Percentiles rank a stretch among this genome's conserved stretches.
Evolutionary conservation across 2,329 filamentous ascomycete species (phyloP).

Genomic region (Arthrocladium fulminans): DNA sequence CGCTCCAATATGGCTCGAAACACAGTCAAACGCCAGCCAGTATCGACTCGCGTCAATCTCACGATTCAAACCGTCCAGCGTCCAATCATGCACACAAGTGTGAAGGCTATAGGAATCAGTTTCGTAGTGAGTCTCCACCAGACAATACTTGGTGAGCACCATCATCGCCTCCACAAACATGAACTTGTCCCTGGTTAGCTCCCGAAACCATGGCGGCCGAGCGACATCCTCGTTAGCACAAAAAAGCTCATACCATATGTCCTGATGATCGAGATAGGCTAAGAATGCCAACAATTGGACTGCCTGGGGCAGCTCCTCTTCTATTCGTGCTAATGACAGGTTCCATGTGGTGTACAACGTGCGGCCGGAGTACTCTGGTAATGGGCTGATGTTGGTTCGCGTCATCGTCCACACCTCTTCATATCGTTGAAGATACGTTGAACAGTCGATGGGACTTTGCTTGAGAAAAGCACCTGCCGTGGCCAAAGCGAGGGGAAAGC

Average conservation of each 20-base stretch:
- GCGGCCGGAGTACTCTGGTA: slow-evolving; percentile 12
- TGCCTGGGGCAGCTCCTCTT: slow-evolving; percentile 13
- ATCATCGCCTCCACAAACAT: slow-evolving; percentile 10
- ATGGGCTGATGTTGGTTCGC: neutral
- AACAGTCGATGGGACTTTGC: slow-evolving; percentile 29
- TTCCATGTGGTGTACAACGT: slow-evolving; percentile 20
- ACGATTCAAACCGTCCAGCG: slow-evolving; percentile 11
- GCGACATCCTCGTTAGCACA: slow-evolving; percentile 18
- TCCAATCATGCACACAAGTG: slow-evolving; percentile 17
- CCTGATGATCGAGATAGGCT: slow-evolving; percentile 36
- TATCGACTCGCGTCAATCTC: slow-evolving; percentile 2
- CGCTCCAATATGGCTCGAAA: neutral
- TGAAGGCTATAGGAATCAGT: slow-evolving; percentile 12
- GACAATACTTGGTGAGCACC: slow-evolving; percentile 10
- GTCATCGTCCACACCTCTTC: neutral
- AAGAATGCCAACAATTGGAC: slow-evolving; percentile 35
- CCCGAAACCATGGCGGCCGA: neutral
- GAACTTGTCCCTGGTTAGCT: neutral
- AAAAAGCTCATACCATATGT: slow-evolving; percentile 39
- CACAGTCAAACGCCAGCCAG: slow-evolving; percentile 14
- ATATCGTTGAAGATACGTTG: slow-evolving; percentile 36
- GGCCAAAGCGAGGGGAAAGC: slow-evolving; percentile 40
- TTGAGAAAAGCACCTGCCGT: slow-evolving; percentile 39
- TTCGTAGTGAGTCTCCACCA: slow-evolving; percentile 10
- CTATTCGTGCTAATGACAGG: slow-evolving; percentile 10